Conservation (phyloP, 2,329 filamentous ascomycete genomes). For the Cordyceps cicadae region DNA sequence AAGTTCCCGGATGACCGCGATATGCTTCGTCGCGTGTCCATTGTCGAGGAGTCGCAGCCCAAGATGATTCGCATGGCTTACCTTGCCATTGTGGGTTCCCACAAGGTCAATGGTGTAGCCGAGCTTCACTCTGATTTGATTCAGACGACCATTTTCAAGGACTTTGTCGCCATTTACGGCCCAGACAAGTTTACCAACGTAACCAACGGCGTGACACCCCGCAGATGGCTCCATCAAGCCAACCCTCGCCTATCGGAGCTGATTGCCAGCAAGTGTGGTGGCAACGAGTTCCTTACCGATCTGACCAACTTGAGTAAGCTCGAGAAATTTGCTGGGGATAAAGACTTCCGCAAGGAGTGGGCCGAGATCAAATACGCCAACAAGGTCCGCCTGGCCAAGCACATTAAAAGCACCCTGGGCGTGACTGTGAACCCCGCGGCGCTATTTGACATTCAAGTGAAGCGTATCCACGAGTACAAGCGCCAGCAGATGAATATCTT, state of each 20-base stretch:
- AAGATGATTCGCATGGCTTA: constrained; percentile 99
- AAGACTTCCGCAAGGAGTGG: constrained; percentile 89
- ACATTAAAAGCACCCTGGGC: constrained; percentile 75
- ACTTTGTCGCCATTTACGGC: constrained; percentile 92
- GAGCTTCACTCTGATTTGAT: constrained; percentile 97
- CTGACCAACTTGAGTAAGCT: constrained; percentile 79
- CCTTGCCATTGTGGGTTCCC: constrained; percentile 89
- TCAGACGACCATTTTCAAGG: constrained; percentile 99
- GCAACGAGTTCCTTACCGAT: constrained; percentile 81
- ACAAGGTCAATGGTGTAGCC: constrained; percentile 98
- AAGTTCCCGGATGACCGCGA: constrained; percentile 85
- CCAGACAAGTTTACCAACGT: constrained; percentile 98
- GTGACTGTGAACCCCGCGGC: constrained; percentile 78
- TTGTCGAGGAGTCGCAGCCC: constrained; percentile 92
- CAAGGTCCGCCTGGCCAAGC: constrained; percentile 84
- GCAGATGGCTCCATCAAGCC: constrained; percentile 94
- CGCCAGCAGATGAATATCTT: constrained; percentile 98
- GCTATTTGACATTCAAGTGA: constrained; percentile 95
- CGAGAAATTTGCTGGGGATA: constrained; percentile 75
- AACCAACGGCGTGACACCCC: constrained; percentile 93
- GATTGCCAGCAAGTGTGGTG: constrained; percentile 81
- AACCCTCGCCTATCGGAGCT: constrained; percentile 88
- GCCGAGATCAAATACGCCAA: constrained; percentile 94
- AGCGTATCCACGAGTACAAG: constrained; percentile 99
- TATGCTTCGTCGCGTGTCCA: constrained; percentile 78